Base-by-base conservation (phyloP, 2,329 filamentous ascomycete genomes). In the Penicillium sp. region DNA sequence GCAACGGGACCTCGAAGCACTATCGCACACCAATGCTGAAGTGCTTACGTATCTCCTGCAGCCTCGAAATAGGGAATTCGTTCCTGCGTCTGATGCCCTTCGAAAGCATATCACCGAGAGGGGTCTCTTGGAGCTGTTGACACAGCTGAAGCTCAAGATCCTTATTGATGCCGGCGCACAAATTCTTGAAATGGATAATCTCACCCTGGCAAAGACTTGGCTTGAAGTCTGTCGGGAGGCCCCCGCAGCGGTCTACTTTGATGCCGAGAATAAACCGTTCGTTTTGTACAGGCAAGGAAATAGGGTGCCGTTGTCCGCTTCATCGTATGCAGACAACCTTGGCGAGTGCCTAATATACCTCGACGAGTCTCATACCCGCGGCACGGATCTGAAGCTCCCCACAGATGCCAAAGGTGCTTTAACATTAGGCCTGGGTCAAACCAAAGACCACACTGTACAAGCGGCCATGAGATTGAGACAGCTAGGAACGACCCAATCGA, bases 401-500 rank as follows among this genome's bases (percentile, higher is more conserved):
- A 28, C 64, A 0, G 1, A 64, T 1, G 78, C 81, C 0, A 61
- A 54, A 1, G 84, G 78, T 0, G 84, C 82, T 0, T 62, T 87
- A 1, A 87, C 83, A 0, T 68, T 87, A 0, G 81, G 80, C 0
- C 71, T 82, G 0, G 75, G 79, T 1, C 78, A 84, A 52, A 84
- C 81, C 0, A 87, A 87, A 58, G 84, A 87, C 55, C 77, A 82
- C 11, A 79, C 81, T 0, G 82, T 85, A 0, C 84, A 88, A 76
- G 85, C 85, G 53, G 84, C 85, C 0, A 88, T 89, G 85, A 73
- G 86, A 58, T 68, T 89, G 0, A 77, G 86, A 1, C 81, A 87
- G 47, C 71, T 89, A 0, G 78, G 72, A 0, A 75, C 74, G 1
- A 81, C 81, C 0, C 84, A 88, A 56, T 81, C 80, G 0, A 66